phyloP scores from a whole-genome alignment of 2,329 filamentous ascomycete genomes.

The Fusarium sp. region DNA sequence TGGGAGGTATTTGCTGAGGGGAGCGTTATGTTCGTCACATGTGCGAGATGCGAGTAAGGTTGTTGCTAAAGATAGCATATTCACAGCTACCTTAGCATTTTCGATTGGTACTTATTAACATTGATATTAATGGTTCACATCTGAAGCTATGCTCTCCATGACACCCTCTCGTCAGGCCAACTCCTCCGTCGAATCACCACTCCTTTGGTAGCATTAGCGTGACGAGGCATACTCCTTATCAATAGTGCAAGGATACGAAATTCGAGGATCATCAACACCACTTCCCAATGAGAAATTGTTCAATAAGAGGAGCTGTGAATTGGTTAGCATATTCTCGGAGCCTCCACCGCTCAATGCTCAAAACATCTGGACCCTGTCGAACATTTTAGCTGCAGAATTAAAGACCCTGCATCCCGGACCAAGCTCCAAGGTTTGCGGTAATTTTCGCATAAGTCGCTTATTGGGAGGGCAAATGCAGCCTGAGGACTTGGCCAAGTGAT shows the following conservation, averaged over 20 bases:
- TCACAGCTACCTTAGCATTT: neutral
- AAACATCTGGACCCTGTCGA: constrained; percentile 1
- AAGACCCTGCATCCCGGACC: neutral
- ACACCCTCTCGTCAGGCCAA: neutral
- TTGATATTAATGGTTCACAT: neutral
- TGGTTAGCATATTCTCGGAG: constrained; percentile 2
- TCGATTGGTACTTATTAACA: neutral
- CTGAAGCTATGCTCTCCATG: neutral
- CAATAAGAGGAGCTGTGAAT: neutral
- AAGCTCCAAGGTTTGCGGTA: constrained; percentile 4
- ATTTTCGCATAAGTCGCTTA: constrained; percentile 12
- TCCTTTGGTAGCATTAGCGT: neutral
- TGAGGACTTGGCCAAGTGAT: neutral
- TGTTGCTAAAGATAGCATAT: constrained; percentile 2
- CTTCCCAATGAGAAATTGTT: neutral
- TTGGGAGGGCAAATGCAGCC: neutral
- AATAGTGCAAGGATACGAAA: neutral
- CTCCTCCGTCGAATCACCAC: neutral
- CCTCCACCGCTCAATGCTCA: constrained; percentile 19
- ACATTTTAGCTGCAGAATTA: constrained; percentile 16
- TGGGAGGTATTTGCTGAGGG: neutral
- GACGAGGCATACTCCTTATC: constrained; percentile 20
- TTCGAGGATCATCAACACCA: neutral
- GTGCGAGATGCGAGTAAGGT: neutral
- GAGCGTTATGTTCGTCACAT: neutral